Evolutionary conservation across 2,329 filamentous ascomycete genomes (phyloP).

Genomic region (Epichloe brachyelytri): DNA sequence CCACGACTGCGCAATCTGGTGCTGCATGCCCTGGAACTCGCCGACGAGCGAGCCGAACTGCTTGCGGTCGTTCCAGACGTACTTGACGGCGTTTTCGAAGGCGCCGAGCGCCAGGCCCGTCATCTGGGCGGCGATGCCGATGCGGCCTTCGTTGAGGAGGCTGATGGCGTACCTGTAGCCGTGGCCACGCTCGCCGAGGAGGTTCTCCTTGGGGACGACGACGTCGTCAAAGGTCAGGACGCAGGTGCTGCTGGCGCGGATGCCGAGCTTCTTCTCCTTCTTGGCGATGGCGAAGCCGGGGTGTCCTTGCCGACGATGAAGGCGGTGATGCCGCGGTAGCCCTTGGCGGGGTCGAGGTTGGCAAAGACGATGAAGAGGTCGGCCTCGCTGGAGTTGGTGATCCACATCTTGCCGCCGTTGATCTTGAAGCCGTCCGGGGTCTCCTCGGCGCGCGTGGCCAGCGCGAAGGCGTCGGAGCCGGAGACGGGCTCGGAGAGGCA

Average conservation of each 20-base stretch:
- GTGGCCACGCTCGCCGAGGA: slow-evolving; percentile 77
- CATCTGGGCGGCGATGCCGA: slow-evolving; percentile 98
- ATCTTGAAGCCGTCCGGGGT: slow-evolving; percentile 75
- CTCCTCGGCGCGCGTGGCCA: slow-evolving; percentile 81
- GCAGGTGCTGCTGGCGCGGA: slow-evolving; percentile 89
- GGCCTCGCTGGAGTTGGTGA: slow-evolving; percentile 92
- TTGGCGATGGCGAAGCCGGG: slow-evolving; percentile 88
- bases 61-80: slow-evolving; percentile 96
- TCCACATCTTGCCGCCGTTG: slow-evolving; percentile 97
- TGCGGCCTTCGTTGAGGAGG: slow-evolving; percentile 88
- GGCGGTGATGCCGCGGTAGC: slow-evolving; percentile 93
- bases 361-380: slow-evolving; percentile 96
- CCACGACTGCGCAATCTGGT: slow-evolving; percentile 93
- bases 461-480: slow-evolving; percentile 89
- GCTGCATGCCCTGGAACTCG: slow-evolving; percentile 98
- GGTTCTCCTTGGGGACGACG: slow-evolving; percentile 72
- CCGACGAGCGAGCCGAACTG: slow-evolving; percentile 91
- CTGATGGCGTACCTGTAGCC: slow-evolving; percentile 98
- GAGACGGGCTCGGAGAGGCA: slow-evolving; percentile 87
- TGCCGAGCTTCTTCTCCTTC: slow-evolving; percentile 99
- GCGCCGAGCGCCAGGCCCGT: slow-evolving; percentile 89
- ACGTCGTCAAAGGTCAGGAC: slow-evolving; percentile 97
- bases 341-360: slow-evolving; percentile 82
- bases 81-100: slow-evolving; percentile 84
- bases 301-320: slow-evolving; percentile 88